Evolutionary conservation across 1,139 yeast genomes (phyloP), one percentile per base, ranked within the genome.

Genomic region (Candida albicans): DNA sequence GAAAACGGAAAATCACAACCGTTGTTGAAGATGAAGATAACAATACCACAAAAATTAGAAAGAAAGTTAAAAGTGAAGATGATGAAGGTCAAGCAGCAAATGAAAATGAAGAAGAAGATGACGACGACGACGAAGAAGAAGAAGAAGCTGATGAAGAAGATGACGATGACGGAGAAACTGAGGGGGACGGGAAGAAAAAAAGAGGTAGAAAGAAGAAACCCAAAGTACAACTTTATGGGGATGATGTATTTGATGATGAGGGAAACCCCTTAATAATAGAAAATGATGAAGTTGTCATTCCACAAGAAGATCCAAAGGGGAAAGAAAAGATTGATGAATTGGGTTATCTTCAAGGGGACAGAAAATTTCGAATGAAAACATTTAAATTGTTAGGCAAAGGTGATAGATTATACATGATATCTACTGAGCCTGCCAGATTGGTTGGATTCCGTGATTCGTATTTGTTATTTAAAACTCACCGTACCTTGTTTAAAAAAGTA

Each of bases 371-470:
- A 48, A 86, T 89, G 50, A 83, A 91, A 48, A 82, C 95, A 0
- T 93, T 93, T 65, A 87, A 88, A 4, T 77, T 91, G 9, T 65
- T 76, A 35, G 89, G 87, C 4, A 79, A 84, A 46, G 96, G 96
- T 3, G 78, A 81, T 33, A 74, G 82, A 50, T 73, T 84, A 46
- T 93, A 81, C 62, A 90, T 93, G 96, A 78, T 93, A 38, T 87
- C 96, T 1, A 91, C 98, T 0, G 98, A 91, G 59, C 96, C 97
- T 1, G 98, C 99, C 0, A 76, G 98, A 53, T 81, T 91, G 56
- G 90, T 91, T 53, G 98, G 98, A 2, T 90, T 90, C 66, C 77
- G 98, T 55, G 99, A 93, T 61, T 89, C 97, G 1, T 91, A 93
- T 57, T 73, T 90, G 45, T 73, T 93, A 49, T 93, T 93, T 69